Evolutionary conservation across 495 filamentous ascomycete species (phyloP).

Genomic region (Talaromyces stipitatus): DNA sequence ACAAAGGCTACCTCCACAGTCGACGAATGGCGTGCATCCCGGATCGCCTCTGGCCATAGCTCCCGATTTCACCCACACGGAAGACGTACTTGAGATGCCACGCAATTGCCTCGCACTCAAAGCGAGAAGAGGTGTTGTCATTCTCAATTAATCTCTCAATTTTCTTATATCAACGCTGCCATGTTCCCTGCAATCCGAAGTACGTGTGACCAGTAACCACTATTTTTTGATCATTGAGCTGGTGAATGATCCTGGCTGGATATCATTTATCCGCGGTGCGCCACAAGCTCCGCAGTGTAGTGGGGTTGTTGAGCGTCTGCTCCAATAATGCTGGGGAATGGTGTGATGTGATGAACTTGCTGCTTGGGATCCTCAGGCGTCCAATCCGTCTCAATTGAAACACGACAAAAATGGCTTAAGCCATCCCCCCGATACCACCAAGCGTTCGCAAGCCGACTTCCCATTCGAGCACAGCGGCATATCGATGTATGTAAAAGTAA

Average conservation of each 20-base stretch:
- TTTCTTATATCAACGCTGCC: not conserved
- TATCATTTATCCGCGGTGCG: not conserved
- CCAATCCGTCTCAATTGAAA: not conserved
- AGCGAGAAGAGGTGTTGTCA: not conserved
- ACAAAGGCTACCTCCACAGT: not conserved
- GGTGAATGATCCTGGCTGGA: not conserved
- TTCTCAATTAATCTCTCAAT: not conserved
- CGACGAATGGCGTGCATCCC: slow-evolving; percentile 3
- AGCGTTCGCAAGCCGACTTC: not conserved
- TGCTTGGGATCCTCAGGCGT: not conserved
- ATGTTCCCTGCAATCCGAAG: not conserved
- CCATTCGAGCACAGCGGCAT: not conserved
- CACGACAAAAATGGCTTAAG: not conserved
- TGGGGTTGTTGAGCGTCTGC: not conserved
- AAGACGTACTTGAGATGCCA: not conserved
- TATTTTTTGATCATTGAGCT: not conserved
- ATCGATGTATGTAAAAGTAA: not conserved
- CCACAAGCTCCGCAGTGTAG: slow-evolving; percentile 1
- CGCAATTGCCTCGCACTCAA: not conserved
- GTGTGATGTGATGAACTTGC: slow-evolving; percentile 9
- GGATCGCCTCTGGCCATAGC: not conserved
- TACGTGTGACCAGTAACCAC: not conserved
- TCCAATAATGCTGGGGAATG: not conserved
- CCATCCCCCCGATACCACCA: not conserved
- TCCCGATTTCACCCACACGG: not conserved